Evolutionary conservation across 1,284 basidiomycete genomes (phyloP), one percentile per base, ranked within the genome.

Genomic region (Prillingera fragicola): DNA sequence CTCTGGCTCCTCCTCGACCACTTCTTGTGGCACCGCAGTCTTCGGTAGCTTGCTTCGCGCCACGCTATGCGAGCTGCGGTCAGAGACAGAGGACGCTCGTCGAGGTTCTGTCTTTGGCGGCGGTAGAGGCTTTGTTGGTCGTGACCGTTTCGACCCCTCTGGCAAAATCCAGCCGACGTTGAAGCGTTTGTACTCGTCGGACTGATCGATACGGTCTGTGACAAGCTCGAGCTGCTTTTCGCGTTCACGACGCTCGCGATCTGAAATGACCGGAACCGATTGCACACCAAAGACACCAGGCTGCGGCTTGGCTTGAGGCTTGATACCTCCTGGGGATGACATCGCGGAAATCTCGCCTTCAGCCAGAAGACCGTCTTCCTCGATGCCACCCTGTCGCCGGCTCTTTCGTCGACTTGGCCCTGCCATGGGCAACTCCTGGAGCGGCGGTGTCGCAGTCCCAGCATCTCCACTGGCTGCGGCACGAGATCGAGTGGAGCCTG

Each of bases 101-200:
- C n/a, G n/a, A n/a, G n/a, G n/a, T n/a, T n/a, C n/a, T n/a, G n/a
- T n/a, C n/a, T n/a, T n/a, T n/a, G n/a, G 42, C 25, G 31, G 26
- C 18, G 31, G 32, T 5, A 43, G 41, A 3, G 52, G 38, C 24
- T 42, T 43, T 13, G 59, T 54, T 78, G 74, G 14, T 77, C 80
- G 36, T 77, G 77, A 27, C 81, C 67, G 75, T 55, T 80, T 79
- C 33, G 79, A 77, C 23, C 83, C 86, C 8, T 80, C 74, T 8
- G 88, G 86, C 14, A 94, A 71, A 14, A 94, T 87, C 90, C 90
- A 95, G 2, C 90, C 90, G 17, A 76, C 73, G 54, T 95, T 83
- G 71, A 94, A 95, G 70, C 83, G 73, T 61, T 75, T 79, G 75
- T 94, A 95, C 28, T 84, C 84, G 43, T 80, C 79, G 52, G 79